Conservation (phyloP, 225 moss, liverwort and hornwort species). For the Rhytidiadelphus loreus region DNA sequence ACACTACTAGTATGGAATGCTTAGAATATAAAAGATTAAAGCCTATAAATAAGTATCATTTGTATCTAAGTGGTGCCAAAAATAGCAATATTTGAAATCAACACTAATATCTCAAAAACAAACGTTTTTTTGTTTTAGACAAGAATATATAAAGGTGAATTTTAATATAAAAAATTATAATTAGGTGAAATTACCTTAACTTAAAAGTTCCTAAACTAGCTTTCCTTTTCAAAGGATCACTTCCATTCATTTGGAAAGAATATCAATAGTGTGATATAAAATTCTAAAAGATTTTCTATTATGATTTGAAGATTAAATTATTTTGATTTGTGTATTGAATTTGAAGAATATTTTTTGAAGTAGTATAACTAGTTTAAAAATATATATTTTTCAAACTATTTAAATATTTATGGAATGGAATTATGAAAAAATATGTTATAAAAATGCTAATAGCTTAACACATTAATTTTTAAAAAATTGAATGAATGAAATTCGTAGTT, state of each 20-base stretch:
- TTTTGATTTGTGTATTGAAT: not conserved
- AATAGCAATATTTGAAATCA: not conserved
- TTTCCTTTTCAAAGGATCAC: not conserved
- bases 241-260: not conserved
- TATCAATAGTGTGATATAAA: not conserved
- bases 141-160: not conserved
- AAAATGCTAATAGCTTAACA: not conserved
- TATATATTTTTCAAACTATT: not conserved
- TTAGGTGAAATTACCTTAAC: not conserved
- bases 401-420: not conserved
- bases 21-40: not conserved
- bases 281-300: not conserved
- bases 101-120: not conserved
- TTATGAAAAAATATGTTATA: not conserved
- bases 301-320: not conserved
- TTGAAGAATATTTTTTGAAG: not conserved
- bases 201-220: not conserved
- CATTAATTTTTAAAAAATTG: not conserved
- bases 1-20: rapidly evolving
- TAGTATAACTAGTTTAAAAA: not conserved
- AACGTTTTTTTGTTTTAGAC: not conserved
- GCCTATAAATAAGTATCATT: not conserved
- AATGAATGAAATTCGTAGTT: not conserved
- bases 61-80: not conserved
- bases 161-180: not conserved